A percentile compares a stretch with the other conserved stretches of the same genome.
phyloP scores from a whole-genome alignment of 192 early-diverging fungal genomes.

The Backusella sp. region DNA sequence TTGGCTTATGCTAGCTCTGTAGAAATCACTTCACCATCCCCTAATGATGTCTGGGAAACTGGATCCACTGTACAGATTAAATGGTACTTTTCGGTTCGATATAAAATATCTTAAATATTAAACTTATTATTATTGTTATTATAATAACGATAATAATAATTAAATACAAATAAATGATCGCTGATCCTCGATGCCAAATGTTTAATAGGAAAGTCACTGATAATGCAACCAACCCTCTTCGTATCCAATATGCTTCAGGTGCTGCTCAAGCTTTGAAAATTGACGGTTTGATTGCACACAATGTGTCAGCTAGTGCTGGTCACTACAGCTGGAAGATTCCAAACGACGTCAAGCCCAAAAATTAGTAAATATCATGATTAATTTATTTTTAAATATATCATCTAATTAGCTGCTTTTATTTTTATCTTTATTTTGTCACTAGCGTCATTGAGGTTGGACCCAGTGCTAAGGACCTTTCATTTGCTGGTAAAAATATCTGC shows the following conservation, averaged over 20 bases:
- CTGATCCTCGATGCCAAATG: neutral
- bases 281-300: constrained; percentile 8
- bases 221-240: neutral
- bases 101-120: constrained; percentile 6
- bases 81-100: constrained; percentile 11
- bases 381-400: neutral
- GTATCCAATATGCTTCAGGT: constrained; percentile 4
- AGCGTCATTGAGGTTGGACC: constrained; percentile 17
- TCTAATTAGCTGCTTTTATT: neutral
- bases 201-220: constrained; percentile 8
- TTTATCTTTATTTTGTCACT: neutral
- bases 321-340: constrained; percentile 10
- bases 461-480: constrained; percentile 9
- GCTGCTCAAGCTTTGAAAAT: neutral
- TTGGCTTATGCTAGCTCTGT: constrained; percentile 6
- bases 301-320: neutral
- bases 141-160: neutral
- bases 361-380: constrained; percentile 7
- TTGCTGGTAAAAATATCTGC: constrained; percentile 10
- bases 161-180: neutral
- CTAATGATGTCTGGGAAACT: constrained; percentile 4
- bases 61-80: constrained; percentile 16
- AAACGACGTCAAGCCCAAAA: neutral
- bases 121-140: neutral
- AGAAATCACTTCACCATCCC: neutral